These are phyloP conservation scores for Hansenula sp. DNA, from an alignment of 1,139 yeast species.

Conservation along the genomic window DNA sequence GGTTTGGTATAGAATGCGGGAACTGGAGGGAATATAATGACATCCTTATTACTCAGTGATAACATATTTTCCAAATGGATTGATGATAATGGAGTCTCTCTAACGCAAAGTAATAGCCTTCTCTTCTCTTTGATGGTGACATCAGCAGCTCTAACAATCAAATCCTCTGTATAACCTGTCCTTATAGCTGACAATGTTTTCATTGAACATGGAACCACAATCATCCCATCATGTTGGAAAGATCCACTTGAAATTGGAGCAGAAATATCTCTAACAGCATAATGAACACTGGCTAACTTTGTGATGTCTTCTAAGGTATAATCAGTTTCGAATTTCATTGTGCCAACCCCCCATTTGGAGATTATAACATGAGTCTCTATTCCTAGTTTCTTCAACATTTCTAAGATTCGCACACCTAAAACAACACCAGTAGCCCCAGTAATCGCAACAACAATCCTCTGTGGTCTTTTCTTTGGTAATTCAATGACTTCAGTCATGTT, in stretches of 20 bases:
- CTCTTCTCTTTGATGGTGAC: slow-evolving; percentile 23
- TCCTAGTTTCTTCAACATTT: slow-evolving; percentile 13
- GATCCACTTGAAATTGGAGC: slow-evolving; percentile 25
- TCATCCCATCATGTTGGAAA: slow-evolving; percentile 24
- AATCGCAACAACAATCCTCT: slow-evolving; percentile 21
- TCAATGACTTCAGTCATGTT: no score
- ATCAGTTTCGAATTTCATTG: slow-evolving; percentile 24
- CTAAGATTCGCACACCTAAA: slow-evolving; percentile 16
- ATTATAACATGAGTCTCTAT: slow-evolving; percentile 21
- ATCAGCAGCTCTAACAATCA: slow-evolving; percentile 23
- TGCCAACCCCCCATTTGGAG: slow-evolving; percentile 23
- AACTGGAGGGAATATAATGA: slow-evolving; percentile 23
- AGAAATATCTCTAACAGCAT: slow-evolving; percentile 18
- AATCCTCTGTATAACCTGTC: slow-evolving; percentile 22
- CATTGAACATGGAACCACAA: slow-evolving; percentile 25
- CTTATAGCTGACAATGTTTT: slow-evolving; percentile 22
- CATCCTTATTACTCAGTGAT: slow-evolving; percentile 14
- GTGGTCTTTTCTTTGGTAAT: slow-evolving; percentile 7
- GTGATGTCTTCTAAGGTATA: slow-evolving; percentile 14
- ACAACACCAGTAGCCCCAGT: slow-evolving; percentile 24
- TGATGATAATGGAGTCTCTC: slow-evolving; percentile 23
- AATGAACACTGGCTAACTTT: slow-evolving; percentile 13
- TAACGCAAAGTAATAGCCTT: slow-evolving; percentile 16
- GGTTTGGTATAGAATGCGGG: slow-evolving; percentile 24
- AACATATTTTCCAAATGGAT: slow-evolving; percentile 24